A percentile compares a stretch with the other conserved stretches of the same genome.
These are phyloP conservation scores for Cruciata laevipes DNA, from an alignment of 257 asterid genomes.

Conservation along the genomic window DNA sequence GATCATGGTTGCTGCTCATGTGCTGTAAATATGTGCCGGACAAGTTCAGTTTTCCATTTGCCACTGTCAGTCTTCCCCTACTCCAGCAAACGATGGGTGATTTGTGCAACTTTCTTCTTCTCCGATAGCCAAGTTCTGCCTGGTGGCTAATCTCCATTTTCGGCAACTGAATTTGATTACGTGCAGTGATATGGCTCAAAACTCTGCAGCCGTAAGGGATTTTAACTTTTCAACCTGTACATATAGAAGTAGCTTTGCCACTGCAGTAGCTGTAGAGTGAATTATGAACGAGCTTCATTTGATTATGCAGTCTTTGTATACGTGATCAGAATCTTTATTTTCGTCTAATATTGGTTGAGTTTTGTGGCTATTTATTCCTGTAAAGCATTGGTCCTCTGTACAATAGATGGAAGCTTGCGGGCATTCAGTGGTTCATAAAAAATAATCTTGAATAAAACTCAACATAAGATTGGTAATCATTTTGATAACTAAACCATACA, in stretches of 20 bases:
- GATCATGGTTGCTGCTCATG: neutral
- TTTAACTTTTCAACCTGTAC: neutral
- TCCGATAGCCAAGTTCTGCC: neutral
- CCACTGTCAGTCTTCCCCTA: neutral
- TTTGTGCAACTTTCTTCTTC: neutral
- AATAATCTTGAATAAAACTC: neutral
- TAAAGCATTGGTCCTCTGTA: neutral
- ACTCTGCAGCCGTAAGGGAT: neutral
- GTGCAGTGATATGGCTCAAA: neutral
- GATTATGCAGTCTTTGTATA: neutral
- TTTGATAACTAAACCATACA: too few relatives aligned
- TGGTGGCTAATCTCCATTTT: neutral
- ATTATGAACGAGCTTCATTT: neutral
- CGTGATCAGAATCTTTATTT: neutral
- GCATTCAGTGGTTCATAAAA: neutral
- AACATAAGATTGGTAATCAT: too few relatives aligned
- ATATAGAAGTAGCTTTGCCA: neutral
- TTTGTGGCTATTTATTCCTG: neutral
- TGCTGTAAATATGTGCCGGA: constrained; percentile 3
- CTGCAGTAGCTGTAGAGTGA: neutral
- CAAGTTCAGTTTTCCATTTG: neutral
- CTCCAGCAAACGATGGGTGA: constrained; percentile 9
- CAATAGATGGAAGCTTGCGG: neutral
- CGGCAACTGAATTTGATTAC: neutral
- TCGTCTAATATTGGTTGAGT: neutral